These are phyloP conservation scores for Phyllosticta paracitricarpa DNA, from an alignment of 2,329 filamentous ascomycete genomes.

Conservation along the genomic window DNA sequence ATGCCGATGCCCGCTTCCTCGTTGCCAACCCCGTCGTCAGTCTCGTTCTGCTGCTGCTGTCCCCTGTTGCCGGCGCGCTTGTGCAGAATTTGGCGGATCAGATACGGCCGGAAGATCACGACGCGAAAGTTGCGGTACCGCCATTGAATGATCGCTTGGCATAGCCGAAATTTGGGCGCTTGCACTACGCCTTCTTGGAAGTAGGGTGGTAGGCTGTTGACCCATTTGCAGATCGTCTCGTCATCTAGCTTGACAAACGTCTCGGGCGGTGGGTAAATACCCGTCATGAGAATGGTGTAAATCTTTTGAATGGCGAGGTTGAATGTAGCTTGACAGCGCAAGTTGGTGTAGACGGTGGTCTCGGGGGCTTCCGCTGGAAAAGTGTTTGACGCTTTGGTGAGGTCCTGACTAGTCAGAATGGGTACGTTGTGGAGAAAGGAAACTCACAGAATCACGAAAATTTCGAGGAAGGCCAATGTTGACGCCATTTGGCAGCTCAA, in stretches of 20 bases:
- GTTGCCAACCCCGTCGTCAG: not conserved
- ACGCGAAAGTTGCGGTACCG: slow-evolving; percentile 37
- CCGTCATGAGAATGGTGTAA: slow-evolving; percentile 38
- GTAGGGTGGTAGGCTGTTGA: slow-evolving; percentile 26
- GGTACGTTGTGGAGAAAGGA: not conserved
- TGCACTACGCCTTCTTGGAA: slow-evolving; percentile 25
- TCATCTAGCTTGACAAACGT: slow-evolving; percentile 35
- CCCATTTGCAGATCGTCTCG: slow-evolving; percentile 31
- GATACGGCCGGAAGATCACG: slow-evolving; percentile 39
- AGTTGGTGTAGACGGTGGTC: slow-evolving; percentile 36
- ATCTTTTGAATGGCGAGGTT: slow-evolving; percentile 36
- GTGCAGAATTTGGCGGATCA: slow-evolving; percentile 28
- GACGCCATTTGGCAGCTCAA: slow-evolving; percentile 37
- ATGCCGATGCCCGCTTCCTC: not conserved
- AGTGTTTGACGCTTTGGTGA: not conserved
- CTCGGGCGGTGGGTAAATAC: slow-evolving; percentile 31
- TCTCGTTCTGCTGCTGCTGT: not conserved
- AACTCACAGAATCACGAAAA: slow-evolving; percentile 31
- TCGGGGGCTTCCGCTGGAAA: slow-evolving; percentile 5
- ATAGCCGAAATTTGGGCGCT: slow-evolving; percentile 28
- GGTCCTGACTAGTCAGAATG: not conserved
- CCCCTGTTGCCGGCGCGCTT: not conserved
- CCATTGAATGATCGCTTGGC: slow-evolving; percentile 37
- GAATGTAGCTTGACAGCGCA: slow-evolving; percentile 36
- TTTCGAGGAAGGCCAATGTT: slow-evolving; percentile 36